Percentiles rank a stretch among this genome's conserved stretches.
Evolutionary conservation across 306 rosid genomes (phyloP).

Genomic region (Cucumis sativus): Cucumber_9930_V3 NC_026656.2:20158501-20159000

Average conservation of each 20-base stretch:
- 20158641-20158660: background rate
- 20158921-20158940: background rate
- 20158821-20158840: background rate
- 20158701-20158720: background rate
- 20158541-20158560: no score
- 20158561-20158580: background rate
- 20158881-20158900: background rate
- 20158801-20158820: background rate
- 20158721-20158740: background rate
- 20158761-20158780: no score
- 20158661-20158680: background rate
- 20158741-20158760: no score
- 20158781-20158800: no score
- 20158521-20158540: background rate
- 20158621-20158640: background rate
- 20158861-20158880: background rate
- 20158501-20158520: no score
- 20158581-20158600: background rate
- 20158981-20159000: background rate
- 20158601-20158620: background rate
- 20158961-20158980: background rate
- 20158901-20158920: background rate
- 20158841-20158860: background rate
- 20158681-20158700: background rate
- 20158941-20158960: background rate